These are phyloP conservation scores for Pyrus communis DNA, from an alignment of 306 rosid species.

Conservation along the genomic window DNA sequence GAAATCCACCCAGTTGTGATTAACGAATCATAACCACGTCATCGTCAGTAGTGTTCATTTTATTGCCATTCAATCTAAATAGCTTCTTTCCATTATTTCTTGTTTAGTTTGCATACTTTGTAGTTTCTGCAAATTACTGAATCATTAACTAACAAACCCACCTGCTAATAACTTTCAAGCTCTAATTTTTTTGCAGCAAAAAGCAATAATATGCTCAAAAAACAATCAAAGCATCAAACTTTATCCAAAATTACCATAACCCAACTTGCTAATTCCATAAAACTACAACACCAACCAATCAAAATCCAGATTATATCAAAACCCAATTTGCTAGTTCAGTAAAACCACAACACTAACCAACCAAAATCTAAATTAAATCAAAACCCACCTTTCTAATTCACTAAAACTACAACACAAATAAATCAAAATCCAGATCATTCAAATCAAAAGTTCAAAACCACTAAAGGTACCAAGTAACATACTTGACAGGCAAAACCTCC, in stretches of 20 bases:
- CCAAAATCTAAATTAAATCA: conserved; percentile 2
- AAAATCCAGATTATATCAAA: conserved; percentile 2
- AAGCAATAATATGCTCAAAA: background rate
- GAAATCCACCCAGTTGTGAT: background rate
- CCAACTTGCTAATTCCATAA: background rate
- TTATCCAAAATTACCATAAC: background rate
- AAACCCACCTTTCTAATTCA: background rate
- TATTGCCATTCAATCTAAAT: background rate
- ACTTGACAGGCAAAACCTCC: conserved; percentile 67
- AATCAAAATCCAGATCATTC: conserved; percentile 1
- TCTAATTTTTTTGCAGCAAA: background rate
- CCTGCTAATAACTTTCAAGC: background rate
- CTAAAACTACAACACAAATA: background rate
- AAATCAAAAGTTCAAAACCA: background rate
- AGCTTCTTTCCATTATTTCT: background rate
- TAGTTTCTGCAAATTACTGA: background rate
- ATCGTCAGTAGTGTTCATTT: background rate
- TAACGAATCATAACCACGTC: background rate
- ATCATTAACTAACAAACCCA: background rate
- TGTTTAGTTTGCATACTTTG: background rate
- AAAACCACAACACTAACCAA: background rate
- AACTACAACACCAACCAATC: background rate
- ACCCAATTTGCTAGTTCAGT: background rate
- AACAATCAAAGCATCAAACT: background rate
- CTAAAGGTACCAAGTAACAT: conserved; percentile 8